These are phyloP conservation scores for Fibroporia radiculosa DNA, from an alignment of 768 basidiomycete genomes.

Conservation along the genomic window DNA sequence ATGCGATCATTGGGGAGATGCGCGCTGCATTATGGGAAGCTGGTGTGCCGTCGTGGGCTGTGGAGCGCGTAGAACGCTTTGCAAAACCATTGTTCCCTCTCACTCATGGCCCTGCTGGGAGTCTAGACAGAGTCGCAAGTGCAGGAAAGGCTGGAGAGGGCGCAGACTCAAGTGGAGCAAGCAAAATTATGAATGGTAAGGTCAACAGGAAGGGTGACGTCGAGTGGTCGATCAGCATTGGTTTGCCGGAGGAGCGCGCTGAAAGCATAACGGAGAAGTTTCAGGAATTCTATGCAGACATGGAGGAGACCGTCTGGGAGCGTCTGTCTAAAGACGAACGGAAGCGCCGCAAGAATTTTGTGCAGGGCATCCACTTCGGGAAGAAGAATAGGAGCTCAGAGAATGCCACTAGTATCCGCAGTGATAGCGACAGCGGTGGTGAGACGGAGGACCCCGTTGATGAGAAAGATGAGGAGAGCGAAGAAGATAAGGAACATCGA, in stretches of 20 bases:
- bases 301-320: slow-evolving; percentile 58
- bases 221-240: slow-evolving; percentile 7
- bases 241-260: slow-evolving; percentile 28
- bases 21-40: slow-evolving; percentile 36
- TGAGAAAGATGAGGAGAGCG: slow-evolving; percentile 13
- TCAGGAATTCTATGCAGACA: slow-evolving; percentile 61
- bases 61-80: slow-evolving; percentile 51
- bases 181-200: slow-evolving; percentile 5
- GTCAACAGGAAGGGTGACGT: slow-evolving; percentile 5
- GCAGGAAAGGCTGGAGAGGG: slow-evolving; percentile 5
- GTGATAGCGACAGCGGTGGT: slow-evolving; percentile 11
- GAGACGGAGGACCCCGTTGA: slow-evolving; percentile 11
- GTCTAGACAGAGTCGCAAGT: not conserved
- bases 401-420: slow-evolving; percentile 2
- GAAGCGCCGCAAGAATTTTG: slow-evolving; percentile 24
- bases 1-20: slow-evolving; percentile 47
- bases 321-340: slow-evolving; percentile 14
- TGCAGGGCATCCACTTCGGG: slow-evolving; percentile 13
- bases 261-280: slow-evolving; percentile 48
- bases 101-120: slow-evolving; percentile 22
- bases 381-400: slow-evolving; percentile 9
- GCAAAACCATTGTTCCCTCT: slow-evolving; percentile 52
- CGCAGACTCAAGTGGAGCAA: slow-evolving; percentile 5
- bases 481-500: slow-evolving; percentile 24
- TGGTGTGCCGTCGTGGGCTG: slow-evolving; percentile 46